These are phyloP conservation scores for Aspergillus wentii DNA, from an alignment of 495 filamentous ascomycete genomes.

Conservation along the genomic window DNA sequence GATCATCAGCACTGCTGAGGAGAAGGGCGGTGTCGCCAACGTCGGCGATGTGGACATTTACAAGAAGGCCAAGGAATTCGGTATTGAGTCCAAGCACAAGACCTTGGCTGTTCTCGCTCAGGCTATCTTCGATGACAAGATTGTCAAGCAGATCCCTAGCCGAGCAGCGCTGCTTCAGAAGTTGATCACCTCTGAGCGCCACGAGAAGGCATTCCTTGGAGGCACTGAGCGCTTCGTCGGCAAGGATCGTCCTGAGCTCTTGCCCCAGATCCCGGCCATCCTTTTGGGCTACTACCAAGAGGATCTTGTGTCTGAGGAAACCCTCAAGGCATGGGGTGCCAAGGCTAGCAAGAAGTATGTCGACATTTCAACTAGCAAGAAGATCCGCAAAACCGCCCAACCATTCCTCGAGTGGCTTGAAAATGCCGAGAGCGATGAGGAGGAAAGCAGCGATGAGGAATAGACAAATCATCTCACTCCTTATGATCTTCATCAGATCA, in stretches of 20 bases:
- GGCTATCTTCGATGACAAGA: constrained; percentile 88
- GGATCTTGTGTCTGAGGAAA: constrained; percentile 81
- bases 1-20: constrained; percentile 70
- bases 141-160: constrained; percentile 75
- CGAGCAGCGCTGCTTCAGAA: constrained; percentile 85
- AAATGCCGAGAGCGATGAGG: constrained; percentile 83
- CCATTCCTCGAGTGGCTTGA: constrained; percentile 92
- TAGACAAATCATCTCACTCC: not conserved
- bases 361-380: constrained; percentile 82
- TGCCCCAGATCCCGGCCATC: constrained; percentile 75
- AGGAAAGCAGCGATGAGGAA: constrained; percentile 49
- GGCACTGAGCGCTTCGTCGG: constrained; percentile 91
- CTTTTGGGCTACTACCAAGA: constrained; percentile 82
- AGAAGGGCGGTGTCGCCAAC: constrained; percentile 65
- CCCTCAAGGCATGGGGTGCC: constrained; percentile 82
- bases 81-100: constrained; percentile 92
- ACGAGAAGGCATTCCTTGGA: constrained; percentile 96
- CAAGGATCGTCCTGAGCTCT: constrained; percentile 73
- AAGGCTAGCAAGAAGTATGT: constrained; percentile 98
- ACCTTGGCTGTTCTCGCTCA: constrained; percentile 88
- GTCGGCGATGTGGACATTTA: constrained; percentile 88
- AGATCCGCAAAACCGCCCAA: constrained; percentile 91
- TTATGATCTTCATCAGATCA: no score
- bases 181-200: constrained; percentile 84
- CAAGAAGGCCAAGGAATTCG: constrained; percentile 88